These are phyloP conservation scores for Hypoxylon sp. DNA, from an alignment of 2,329 filamentous ascomycete genomes.

Conservation along the genomic window DNA sequence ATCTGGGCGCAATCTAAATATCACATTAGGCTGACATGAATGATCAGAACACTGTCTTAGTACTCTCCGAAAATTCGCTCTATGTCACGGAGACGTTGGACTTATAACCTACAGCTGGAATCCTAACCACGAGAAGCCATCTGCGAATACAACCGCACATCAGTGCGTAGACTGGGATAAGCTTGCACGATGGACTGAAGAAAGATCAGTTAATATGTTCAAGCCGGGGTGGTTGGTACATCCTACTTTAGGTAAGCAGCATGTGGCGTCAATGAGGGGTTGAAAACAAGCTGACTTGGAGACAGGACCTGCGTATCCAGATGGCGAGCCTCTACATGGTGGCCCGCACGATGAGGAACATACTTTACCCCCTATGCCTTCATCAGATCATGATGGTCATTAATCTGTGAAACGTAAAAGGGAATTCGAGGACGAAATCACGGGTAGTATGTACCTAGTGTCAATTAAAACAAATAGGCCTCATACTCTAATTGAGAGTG, in stretches of 20 bases:
- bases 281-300: too few relatives aligned
- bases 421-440: background rate
- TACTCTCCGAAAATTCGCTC: constrained; percentile 20
- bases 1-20: background rate
- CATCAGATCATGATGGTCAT: background rate
- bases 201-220: constrained; percentile 15
- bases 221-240: constrained; percentile 18
- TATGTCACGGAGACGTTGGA: constrained; percentile 30
- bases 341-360: constrained; percentile 2
- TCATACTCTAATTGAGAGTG: background rate
- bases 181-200: constrained; percentile 11
- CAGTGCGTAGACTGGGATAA: constrained; percentile 27
- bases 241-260: constrained; percentile 9
- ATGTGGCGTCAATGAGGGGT: background rate
- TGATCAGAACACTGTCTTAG: constrained; percentile 27
- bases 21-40: background rate
- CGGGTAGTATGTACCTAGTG: background rate
- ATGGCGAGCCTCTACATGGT: constrained; percentile 15
- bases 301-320: constrained; percentile 7
- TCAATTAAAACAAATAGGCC: background rate
- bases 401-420: background rate
- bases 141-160: constrained; percentile 18
- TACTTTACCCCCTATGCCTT: constrained; percentile 4
- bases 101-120: constrained; percentile 28
- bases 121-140: constrained; percentile 9